phyloP scores from a whole-genome alignment of 1,139 yeast species.

The Saccharomyces pastorianus region DNA sequence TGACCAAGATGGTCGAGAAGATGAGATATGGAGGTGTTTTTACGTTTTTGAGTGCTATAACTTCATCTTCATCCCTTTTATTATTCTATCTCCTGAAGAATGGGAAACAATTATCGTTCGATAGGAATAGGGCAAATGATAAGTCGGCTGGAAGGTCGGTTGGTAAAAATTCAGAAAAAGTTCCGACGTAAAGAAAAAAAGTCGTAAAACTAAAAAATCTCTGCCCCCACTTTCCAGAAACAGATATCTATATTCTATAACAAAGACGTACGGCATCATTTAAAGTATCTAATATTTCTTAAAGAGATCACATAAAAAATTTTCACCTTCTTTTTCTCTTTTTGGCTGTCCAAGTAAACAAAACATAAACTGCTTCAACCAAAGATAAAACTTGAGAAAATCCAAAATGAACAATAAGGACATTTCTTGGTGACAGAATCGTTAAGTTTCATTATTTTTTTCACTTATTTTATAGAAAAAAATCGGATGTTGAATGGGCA shows the following conservation, averaged over 20 bases:
- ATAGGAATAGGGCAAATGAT: slow-evolving; percentile 6
- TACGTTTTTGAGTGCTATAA: slow-evolving; percentile 44
- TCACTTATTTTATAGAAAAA: background rate
- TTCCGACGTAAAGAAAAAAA: background rate
- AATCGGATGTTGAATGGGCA: background rate
- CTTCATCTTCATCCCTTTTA: slow-evolving; percentile 15
- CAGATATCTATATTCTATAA: background rate
- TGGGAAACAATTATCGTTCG: slow-evolving; percentile 18
- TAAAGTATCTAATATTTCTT: background rate
- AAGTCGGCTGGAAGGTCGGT: background rate
- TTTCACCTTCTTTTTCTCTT: background rate
- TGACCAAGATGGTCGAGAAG: slow-evolving; percentile 23
- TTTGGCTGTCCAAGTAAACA: background rate
- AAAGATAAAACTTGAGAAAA: background rate
- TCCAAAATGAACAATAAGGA: too few relatives aligned
- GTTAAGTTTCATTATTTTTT: too few relatives aligned
- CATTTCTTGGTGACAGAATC: background rate
- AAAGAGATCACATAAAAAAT: background rate
- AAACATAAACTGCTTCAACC: background rate
- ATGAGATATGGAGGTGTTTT: slow-evolving; percentile 58
- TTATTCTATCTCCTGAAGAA: slow-evolving; percentile 23
- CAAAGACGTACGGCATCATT: background rate
- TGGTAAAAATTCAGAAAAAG: background rate
- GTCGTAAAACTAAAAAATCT: background rate
- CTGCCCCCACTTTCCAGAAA: background rate